Evolutionary conservation across 179 eudicot genomes (phyloP), one percentile per base, ranked within the genome.

Genomic region (Vitellaria paradoxa): DNA sequence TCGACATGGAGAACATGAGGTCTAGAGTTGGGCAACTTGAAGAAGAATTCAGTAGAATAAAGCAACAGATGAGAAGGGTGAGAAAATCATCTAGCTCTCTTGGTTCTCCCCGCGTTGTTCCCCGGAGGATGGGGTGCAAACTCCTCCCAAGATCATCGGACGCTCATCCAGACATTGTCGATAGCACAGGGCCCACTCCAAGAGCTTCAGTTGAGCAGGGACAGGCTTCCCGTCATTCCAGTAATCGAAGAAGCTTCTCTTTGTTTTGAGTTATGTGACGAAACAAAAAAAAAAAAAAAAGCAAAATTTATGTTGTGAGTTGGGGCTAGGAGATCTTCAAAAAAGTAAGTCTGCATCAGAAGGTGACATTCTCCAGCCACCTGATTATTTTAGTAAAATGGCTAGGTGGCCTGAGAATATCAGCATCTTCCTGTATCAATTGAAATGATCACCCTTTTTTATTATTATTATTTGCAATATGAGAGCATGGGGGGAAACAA

Each of bases 1-100:
- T 79, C 46, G 94, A 93, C 85, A 81, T 96, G 94, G 97, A 93
- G 60, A 85, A 84, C 61, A 90, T 96, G 97, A 90, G 86, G 81
- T 84, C 93, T 55, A 79, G 93, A 80, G 99, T 96, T 64, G 89
- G 86, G 65, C 96, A 90, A 77, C 85, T 96, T 10, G 98, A 96
- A 85, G 82, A 92, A 82, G 97, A 93, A 55, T 91, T 96, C 73
- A 81, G 85, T 61, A 86, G 82, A 75, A 93, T 96, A 69, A 93
- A 88, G 87, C 90, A 82, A 74, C 89, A 96, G 78, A 85, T 96
- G 87, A 93, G 84, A 79, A 92, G 80, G 85, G 97, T 88, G 60
- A 85, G 85, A 30, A 89, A 89, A 73, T 88, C 97, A 56, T 77
- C 82, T 55, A 90, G 92, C 74, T 86, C 89, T 59, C 76, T 89